Evolutionary conservation across 2,329 filamentous ascomycete species (phyloP).

Genomic region (Xylaria sp.): DNA sequence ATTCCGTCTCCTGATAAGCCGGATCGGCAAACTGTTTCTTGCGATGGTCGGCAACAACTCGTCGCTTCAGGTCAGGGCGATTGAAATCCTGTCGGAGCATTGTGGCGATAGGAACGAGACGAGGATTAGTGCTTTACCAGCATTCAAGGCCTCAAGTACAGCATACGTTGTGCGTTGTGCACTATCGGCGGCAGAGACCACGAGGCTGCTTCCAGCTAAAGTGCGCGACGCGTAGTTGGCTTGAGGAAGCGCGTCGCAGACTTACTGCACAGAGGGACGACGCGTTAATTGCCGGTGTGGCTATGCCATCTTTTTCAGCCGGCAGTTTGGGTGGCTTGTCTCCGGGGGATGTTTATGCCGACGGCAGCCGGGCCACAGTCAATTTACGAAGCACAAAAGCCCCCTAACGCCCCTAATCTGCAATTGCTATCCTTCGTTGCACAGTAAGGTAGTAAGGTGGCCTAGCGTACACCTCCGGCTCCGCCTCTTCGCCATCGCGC

Average conservation of each 20-base stretch:
- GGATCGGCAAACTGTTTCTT: conserved; percentile 87
- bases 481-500: conserved; percentile 23
- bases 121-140: not conserved
- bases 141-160: not conserved
- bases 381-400: conserved; percentile 13
- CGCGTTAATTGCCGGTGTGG: conserved; percentile 35
- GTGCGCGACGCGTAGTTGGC: conserved; percentile 35
- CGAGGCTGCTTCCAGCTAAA: not conserved
- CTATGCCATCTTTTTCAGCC: not conserved
- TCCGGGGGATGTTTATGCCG: not conserved
- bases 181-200: not conserved
- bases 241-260: conserved; percentile 39
- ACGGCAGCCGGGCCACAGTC: not conserved
- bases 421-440: no score
- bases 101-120: conserved; percentile 21
- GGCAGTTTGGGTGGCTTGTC: not conserved
- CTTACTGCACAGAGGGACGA: not conserved
- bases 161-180: not conserved
- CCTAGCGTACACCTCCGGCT: conserved; percentile 1
- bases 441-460: not conserved
- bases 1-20: conserved; percentile 79
- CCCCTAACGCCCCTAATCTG: not conserved
- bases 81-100: conserved; percentile 53
- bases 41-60: conserved; percentile 79
- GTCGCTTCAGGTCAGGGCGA: conserved; percentile 75